Evolutionary conservation across 192 early-diverging fungal genomes (phyloP).

Genomic region (Linderina pennispora): DNA sequence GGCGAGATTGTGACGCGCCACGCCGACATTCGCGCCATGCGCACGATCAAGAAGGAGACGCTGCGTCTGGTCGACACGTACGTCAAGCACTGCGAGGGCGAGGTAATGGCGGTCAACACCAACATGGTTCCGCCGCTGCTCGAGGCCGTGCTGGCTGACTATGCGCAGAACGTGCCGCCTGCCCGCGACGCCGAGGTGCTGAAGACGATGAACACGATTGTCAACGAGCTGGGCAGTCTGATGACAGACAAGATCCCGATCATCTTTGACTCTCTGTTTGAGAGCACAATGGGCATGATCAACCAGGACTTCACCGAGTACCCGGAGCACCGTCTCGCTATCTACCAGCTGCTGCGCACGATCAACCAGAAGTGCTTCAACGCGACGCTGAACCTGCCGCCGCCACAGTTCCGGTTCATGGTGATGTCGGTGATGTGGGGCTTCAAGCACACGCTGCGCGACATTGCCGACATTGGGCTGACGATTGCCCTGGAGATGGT

Average conservation of each 20-base stretch:
- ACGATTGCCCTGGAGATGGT: conserved; percentile 82
- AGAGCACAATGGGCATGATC: conserved; percentile 98
- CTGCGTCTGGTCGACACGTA: conserved; percentile 91
- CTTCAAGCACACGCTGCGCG: conserved; percentile 98
- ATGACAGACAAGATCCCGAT: conserved; percentile 78
- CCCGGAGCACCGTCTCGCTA: conserved; percentile 94
- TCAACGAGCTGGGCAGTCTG: conserved; percentile 65
- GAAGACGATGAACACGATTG: conserved; percentile 85
- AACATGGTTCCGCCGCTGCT: conserved; percentile 90
- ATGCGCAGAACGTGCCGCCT: conserved; percentile 77
- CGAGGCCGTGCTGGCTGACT: conserved; percentile 85
- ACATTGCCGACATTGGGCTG: conserved; percentile 91
- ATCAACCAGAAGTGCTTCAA: conserved; percentile 92
- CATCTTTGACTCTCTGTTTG: conserved; percentile 92
- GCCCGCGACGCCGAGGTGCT: conserved; percentile 96
- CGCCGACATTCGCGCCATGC: conserved; percentile 81
- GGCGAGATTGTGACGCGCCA: conserved; percentile 88
- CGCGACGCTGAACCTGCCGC: conserved; percentile 78
- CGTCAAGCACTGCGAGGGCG: conserved; percentile 77
- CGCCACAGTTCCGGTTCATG: conserved; percentile 84
- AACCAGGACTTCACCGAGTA: conserved; percentile 98
- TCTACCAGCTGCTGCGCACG: conserved; percentile 88
- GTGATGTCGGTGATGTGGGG: conserved; percentile 97
- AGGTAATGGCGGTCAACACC: conserved; percentile 67
- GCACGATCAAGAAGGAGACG: conserved; percentile 96